Evolutionary conservation across 1,284 basidiomycete species (phyloP), one percentile per base, ranked within the genome.

Genomic region (Ceratobasidium sp.): DNA sequence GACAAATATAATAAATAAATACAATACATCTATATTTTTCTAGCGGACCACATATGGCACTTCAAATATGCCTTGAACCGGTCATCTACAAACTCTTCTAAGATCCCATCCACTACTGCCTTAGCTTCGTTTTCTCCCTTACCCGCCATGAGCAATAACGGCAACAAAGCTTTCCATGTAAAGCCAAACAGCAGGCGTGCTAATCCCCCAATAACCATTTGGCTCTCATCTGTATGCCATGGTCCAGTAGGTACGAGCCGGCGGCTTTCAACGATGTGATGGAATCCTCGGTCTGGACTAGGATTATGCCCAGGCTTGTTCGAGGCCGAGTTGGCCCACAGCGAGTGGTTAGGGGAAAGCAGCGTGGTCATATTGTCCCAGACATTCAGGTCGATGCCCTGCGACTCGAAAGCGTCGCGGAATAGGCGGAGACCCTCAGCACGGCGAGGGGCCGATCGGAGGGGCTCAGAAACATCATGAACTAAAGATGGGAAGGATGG

Each of bases 101-200:
- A 16, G 16, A 65, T 9, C 16, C 63, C 24, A 48, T 34, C 24
- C 22, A 65, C 46, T n/a, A 65, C 24, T 16, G 9, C 43, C 22
- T 29, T 16, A 7, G 63, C 63, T 22, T 65, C 19, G 22, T 1
- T n/a, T 29, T 65, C n/a, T 13, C 22, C n/a, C 22, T 13, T 31
- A 37, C 63, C 46, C 63, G 2, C 29, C 22, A 65, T 65, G 7
- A 29, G 43, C 16, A 65, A 14, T 22, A 65, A 49, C 31, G 63
- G 63, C 5, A 51, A 24, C 16, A 65, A 41, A 2, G 63, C 43
- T 37, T 48, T 65, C 43, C 46, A 65, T 1, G 29, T 11, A 6
- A 49, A 24, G 34, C 19, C 29, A 6, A 31, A 22, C 9, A 65
- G 16, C 11, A 65, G 2, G n/a, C 37, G 9, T 9, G 24, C 63